Evolutionary conservation across 352 stramenopile species (phyloP).

Genomic region (Elongisporangium prolatum): DNA sequence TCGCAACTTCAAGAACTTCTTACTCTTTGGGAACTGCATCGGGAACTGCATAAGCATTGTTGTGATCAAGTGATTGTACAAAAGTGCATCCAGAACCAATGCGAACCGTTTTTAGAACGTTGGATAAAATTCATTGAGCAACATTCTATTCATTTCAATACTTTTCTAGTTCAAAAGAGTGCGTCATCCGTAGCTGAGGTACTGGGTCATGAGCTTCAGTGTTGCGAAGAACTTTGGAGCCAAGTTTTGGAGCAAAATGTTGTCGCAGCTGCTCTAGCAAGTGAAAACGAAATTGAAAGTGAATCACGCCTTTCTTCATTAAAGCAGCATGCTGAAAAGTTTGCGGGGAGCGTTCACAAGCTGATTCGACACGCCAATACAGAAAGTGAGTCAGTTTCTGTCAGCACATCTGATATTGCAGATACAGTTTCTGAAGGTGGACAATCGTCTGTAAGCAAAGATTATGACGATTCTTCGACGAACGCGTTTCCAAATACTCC

Average conservation of each 20-base stretch:
- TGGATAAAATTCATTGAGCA: slow-evolving; percentile 40
- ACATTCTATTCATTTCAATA: slow-evolving; percentile 60
- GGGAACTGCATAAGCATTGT: slow-evolving; percentile 38
- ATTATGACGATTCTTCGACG: neutral
- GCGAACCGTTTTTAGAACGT: slow-evolving; percentile 37
- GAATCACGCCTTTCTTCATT: slow-evolving; percentile 46
- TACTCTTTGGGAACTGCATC: slow-evolving; percentile 57
- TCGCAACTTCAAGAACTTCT: slow-evolving; percentile 56
- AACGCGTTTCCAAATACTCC: neutral
- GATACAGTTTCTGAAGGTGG: neutral
- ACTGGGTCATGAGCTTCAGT: slow-evolving; percentile 41
- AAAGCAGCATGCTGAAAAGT: slow-evolving; percentile 72
- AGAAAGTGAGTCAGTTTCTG: neutral
- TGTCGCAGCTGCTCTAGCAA: slow-evolving; percentile 16
- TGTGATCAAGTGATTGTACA: slow-evolving; percentile 27
- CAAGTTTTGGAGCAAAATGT: slow-evolving; percentile 41
- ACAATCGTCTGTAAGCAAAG: slow-evolving; percentile 1
- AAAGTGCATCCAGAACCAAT: slow-evolving; percentile 14
- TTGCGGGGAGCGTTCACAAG: slow-evolving; percentile 76
- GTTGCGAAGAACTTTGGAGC: slow-evolving; percentile 52
- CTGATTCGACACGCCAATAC: slow-evolving; percentile 23
- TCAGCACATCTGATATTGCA: neutral
- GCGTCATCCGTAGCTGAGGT: slow-evolving; percentile 39
- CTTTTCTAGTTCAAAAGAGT: slow-evolving; percentile 57
- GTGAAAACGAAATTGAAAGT: slow-evolving; percentile 24